These are phyloP conservation scores for Hemisphaericaspora xylofermentans DNA, from an alignment of 1,139 yeast species.

Conservation along the genomic window DNA sequence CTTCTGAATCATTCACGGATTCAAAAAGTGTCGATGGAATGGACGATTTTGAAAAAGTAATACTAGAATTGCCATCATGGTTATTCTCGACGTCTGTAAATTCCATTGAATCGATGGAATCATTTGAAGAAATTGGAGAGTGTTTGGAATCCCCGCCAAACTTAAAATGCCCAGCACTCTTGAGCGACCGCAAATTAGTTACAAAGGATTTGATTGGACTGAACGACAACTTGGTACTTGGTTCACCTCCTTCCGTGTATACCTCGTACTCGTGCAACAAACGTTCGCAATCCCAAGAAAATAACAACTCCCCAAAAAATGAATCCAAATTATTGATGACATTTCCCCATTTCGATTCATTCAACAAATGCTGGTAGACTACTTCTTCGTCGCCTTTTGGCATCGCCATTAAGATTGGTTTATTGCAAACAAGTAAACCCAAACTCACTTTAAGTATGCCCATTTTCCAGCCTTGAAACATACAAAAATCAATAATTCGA, in stretches of 20 bases:
- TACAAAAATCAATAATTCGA: constrained; percentile 52
- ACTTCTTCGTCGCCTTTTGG: constrained; percentile 56
- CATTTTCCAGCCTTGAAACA: constrained; percentile 65
- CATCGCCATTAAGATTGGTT: constrained; percentile 50
- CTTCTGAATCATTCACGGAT: not conserved
- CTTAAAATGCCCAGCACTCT: not conserved
- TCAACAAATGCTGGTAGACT: constrained; percentile 58
- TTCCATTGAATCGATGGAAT: not conserved
- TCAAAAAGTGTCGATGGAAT: not conserved
- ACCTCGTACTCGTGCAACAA: constrained; percentile 16
- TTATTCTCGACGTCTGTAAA: not conserved
- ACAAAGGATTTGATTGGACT: constrained; percentile 4
- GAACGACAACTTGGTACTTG: no score
- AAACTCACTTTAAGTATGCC: constrained; percentile 62
- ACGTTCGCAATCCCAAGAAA: constrained; percentile 37
- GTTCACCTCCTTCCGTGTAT: not conserved
- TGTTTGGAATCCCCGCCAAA: not conserved
- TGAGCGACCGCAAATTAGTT: not conserved
- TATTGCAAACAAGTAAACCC: constrained; percentile 53
- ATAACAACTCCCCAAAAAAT: constrained; percentile 41
- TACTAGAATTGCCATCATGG: not conserved
- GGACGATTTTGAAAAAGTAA: not conserved
- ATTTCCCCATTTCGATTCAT: constrained; percentile 54
- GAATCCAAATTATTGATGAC: constrained; percentile 48
- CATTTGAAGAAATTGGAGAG: constrained; percentile 1